Evolutionary conservation across 495 filamentous ascomycete species (phyloP).

Genomic region (Hapsidospora chrysogenum): DNA sequence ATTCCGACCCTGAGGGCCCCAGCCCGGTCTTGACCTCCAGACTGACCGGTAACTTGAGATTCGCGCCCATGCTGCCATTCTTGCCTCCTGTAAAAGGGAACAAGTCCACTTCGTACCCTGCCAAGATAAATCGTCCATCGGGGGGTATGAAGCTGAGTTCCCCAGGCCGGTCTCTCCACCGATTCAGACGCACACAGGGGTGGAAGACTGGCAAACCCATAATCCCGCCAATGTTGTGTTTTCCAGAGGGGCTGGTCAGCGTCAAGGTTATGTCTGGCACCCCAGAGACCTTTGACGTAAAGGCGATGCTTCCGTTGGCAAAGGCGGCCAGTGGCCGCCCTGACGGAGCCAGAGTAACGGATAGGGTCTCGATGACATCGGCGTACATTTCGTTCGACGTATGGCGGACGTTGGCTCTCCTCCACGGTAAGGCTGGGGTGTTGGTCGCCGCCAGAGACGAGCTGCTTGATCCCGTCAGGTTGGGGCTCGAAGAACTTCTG

Average conservation of each 20-base stretch:
- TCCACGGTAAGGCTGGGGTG: conserved; percentile 53
- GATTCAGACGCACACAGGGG: conserved; percentile 73
- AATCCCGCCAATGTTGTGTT: conserved; percentile 50
- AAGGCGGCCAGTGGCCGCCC: conserved; percentile 74
- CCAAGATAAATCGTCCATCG: conserved; percentile 86
- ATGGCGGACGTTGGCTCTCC: conserved; percentile 80
- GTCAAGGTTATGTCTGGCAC: conserved; percentile 77
- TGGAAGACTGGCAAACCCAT: conserved; percentile 92
- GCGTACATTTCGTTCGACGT: conserved; percentile 97
- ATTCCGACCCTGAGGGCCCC: conserved; percentile 59
- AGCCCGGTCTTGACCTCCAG: conserved; percentile 69
- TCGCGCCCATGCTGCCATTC: conserved; percentile 22
- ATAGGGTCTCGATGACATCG: conserved; percentile 81
- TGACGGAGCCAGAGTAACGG: conserved; percentile 75
- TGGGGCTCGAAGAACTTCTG: conserved; percentile 4
- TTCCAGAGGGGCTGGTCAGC: conserved; percentile 61
- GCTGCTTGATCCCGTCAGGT: conserved; percentile 8
- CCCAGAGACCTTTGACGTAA: conserved; percentile 87
- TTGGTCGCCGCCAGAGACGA: conserved; percentile 20
- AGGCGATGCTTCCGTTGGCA: conserved; percentile 83
- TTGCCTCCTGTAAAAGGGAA: conserved; percentile 40
- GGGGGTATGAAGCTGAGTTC: conserved; percentile 90
- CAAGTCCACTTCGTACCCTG: conserved; percentile 88
- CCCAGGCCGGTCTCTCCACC: conserved; percentile 76
- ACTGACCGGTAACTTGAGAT: conserved; percentile 63